Evolutionary conservation across 805 yeast species (phyloP).

Genomic region (Pichia pseudocactophila): DNA sequence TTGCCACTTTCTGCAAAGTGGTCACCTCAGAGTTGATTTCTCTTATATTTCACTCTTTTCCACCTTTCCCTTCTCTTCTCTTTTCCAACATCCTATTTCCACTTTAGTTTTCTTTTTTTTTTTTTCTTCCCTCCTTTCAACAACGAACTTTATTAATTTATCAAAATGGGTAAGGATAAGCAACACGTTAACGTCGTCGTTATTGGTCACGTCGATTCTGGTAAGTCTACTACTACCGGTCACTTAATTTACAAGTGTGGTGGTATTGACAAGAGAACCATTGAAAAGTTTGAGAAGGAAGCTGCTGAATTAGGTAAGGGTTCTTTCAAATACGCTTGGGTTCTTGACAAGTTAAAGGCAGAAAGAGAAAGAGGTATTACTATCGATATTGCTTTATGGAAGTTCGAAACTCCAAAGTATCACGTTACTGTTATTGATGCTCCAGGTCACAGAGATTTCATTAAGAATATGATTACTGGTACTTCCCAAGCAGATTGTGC

Average conservation of each 20-base stretch:
- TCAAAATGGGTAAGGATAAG: constrained; percentile 78
- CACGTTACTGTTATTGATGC: constrained; percentile 89
- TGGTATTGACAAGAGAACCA: constrained; percentile 98
- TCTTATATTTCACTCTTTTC: neutral
- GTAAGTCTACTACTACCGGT: constrained; percentile 98
- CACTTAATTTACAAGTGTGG: constrained; percentile 99
- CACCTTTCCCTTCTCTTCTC: neutral
- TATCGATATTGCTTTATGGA: constrained; percentile 87
- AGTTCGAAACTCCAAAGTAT: constrained; percentile 87
- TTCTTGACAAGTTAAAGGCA: constrained; percentile 89
- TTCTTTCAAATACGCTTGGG: constrained; percentile 98
- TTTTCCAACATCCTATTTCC: constrained; percentile 1
- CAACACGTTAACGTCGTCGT: constrained; percentile 99
- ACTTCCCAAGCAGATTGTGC: constrained; percentile 93
- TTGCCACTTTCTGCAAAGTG: neutral
- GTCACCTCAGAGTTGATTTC: neutral
- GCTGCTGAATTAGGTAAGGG: constrained; percentile 97
- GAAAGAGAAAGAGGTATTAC: constrained; percentile 98
- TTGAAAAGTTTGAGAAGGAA: constrained; percentile 96
- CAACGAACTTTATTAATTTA: constrained; percentile 5
- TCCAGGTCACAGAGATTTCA: constrained; percentile 95
- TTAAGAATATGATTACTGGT: constrained; percentile 94
- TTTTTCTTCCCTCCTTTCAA: neutral
- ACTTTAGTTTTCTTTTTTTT: constrained; percentile 1
- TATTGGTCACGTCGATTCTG: constrained; percentile 99